Evolutionary conservation across 176 grass and related monocot species (phyloP), one percentile per base, ranked within the genome.

Genomic region (Alloteropsis semialata): DNA sequence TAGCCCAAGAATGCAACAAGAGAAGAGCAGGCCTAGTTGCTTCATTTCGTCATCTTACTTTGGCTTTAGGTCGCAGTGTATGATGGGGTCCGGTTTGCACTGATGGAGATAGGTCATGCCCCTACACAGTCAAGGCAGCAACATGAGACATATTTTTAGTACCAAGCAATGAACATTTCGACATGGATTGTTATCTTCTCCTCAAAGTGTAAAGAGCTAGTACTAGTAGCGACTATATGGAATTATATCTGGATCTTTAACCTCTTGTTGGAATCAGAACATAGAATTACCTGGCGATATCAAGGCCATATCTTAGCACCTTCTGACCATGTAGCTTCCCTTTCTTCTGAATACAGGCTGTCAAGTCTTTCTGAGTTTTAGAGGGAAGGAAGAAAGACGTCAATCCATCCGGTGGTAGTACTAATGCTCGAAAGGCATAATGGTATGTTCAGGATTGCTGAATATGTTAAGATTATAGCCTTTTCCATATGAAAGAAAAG

Each of bases 91-190:
- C 72, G 97, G 97, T 51, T 91, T 99, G 89, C 87, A 89, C 76
- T 96, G 89, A 85, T 99, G 97, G 76, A 99, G 93, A 90, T 99
- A 99, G 75, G 91, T 90, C 93, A 99, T 96, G 44, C 93, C 97
- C 87, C 97, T 99, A 78, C 86, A 88, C 58, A 87, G 61, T 66
- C 15, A 68, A 49, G 32, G 77, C 42, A 64, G 21, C 34, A 64
- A 32, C 17, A 48, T n/a, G n/a, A 24, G 5, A 8, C 76, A 56
- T 25, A 74, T 17, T 77, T 16, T 73, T 81, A 76, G 10, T 83
- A 65, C 27, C 32, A n/a, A n/a, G n/a, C n/a, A 42, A 58, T 75
- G 65, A 29, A 41, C 4, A 36, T 18, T 69, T 63, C 6, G 0
- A 14, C 3, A 51, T 62, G 3, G 12, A 57, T 15, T 14, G 13